Evolutionary conservation across 2,329 filamentous ascomycete genomes (phyloP).

Genomic region (Trichoderma endophyticum): DNA sequence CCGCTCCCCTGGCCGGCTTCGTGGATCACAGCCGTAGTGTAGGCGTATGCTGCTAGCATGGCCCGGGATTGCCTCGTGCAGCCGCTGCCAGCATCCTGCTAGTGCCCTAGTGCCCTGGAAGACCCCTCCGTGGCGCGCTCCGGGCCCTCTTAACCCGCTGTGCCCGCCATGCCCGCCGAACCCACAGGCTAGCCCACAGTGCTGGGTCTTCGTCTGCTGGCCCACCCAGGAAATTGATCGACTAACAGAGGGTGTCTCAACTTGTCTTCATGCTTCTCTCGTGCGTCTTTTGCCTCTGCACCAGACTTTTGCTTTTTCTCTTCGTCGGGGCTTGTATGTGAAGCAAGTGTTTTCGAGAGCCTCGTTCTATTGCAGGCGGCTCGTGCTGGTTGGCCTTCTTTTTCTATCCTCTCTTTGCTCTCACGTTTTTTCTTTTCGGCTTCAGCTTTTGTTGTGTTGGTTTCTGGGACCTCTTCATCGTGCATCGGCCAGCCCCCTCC

Average conservation of each 20-base stretch:
- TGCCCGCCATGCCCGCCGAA: conserved; percentile 1
- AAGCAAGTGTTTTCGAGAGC: not conserved
- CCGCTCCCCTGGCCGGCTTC: conserved; percentile 3
- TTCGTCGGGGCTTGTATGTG: not conserved
- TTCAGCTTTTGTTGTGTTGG: not conserved
- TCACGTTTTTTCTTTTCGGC: not conserved
- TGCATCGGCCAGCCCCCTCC: not conserved
- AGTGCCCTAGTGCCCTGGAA: not conserved
- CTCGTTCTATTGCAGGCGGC: not conserved
- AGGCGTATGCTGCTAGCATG: not conserved
- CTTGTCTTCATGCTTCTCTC: conserved; percentile 7
- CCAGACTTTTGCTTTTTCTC: not conserved
- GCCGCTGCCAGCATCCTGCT: not conserved
- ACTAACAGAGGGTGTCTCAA: not conserved
- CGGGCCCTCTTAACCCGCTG: conserved; percentile 7
- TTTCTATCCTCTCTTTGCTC: not conserved
- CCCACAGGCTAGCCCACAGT: conserved; percentile 10
- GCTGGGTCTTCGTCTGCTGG: conserved; percentile 4
- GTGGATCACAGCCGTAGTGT: conserved; percentile 6
- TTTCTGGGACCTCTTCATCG: not conserved
- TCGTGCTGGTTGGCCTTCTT: not conserved
- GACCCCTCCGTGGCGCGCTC: conserved; percentile 4
- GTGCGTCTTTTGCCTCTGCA: not conserved
- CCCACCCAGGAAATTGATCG: conserved; percentile 19
- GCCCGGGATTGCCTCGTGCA: not conserved